Conservation (phyloP, 2,329 filamentous ascomycete species). For the Tolypocladium endophyticum region DNA sequence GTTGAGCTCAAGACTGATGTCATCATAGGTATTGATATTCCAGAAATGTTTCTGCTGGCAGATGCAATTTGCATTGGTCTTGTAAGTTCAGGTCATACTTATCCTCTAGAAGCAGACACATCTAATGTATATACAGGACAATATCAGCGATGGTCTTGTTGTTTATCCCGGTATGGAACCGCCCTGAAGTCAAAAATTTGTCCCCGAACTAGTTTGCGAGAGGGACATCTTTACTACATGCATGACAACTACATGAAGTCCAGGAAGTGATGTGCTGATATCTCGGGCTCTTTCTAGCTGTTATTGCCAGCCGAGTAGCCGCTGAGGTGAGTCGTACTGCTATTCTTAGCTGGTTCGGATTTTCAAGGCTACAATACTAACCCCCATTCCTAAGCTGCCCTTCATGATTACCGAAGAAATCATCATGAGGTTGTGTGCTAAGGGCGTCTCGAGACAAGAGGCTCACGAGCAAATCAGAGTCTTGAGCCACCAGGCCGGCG, state of each 20-base stretch:
- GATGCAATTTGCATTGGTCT: conserved; percentile 58
- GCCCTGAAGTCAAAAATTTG: no score
- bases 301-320: conserved; percentile 33
- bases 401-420: conserved; percentile 67
- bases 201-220: no score
- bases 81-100: neutral
- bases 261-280: no score
- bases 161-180: conserved; percentile 50
- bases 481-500: conserved; percentile 63
- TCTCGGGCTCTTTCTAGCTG: no score
- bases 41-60: conserved; percentile 56
- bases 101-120: no score
- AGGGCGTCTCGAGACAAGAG: conserved; percentile 65
- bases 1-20: no score
- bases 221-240: no score
- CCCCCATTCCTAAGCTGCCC: conserved; percentile 46
- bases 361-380: no score
- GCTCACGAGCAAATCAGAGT: conserved; percentile 83
- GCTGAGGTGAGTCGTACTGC: no score
- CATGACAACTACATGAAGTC: no score
- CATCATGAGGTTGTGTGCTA: conserved; percentile 67
- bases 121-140: conserved; percentile 30
- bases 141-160: conserved; percentile 58
- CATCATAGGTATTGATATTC: conserved; percentile 39
- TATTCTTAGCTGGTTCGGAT: no score